phyloP scores from a whole-genome alignment of 345 rosid genomes.

The Populus tremula region DNA sequence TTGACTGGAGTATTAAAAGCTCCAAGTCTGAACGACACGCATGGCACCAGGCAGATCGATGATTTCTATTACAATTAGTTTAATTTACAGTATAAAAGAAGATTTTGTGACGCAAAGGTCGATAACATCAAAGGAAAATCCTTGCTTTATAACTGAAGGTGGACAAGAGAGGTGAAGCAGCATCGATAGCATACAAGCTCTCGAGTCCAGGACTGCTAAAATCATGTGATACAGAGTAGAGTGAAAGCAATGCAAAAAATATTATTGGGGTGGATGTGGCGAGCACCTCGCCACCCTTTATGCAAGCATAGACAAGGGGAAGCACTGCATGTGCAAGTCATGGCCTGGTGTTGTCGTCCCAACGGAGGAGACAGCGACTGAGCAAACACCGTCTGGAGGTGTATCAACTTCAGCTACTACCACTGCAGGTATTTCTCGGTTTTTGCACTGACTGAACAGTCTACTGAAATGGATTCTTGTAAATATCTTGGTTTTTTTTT shows the following conservation, averaged over 20 bases:
- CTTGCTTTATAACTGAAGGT: neutral
- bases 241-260: constrained; percentile 47
- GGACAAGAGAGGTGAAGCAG: neutral
- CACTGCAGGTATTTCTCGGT: constrained; percentile 9
- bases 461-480: neutral
- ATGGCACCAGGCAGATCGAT: neutral
- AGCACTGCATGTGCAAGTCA: constrained; percentile 50
- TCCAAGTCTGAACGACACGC: too few relatives aligned
- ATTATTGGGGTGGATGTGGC: constrained; percentile 54
- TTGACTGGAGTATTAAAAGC: too few relatives aligned
- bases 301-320: constrained; percentile 44
- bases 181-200: neutral
- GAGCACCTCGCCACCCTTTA: constrained; percentile 38
- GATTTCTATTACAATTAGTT: neutral
- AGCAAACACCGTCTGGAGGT: neutral
- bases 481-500: neutral
- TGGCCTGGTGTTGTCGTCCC: constrained; percentile 53
- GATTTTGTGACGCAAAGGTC: neutral
- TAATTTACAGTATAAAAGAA: neutral
- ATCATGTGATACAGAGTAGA: constrained; percentile 46
- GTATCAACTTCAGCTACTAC: constrained; percentile 1
- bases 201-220: neutral
- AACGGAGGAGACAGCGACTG: neutral
- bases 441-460: neutral
- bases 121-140: constrained; percentile 9